Evolutionary conservation across 1,284 basidiomycete genomes (phyloP), one percentile per base, ranked within the genome.

Genomic region (Coniferiporia sulphurascens): DNA sequence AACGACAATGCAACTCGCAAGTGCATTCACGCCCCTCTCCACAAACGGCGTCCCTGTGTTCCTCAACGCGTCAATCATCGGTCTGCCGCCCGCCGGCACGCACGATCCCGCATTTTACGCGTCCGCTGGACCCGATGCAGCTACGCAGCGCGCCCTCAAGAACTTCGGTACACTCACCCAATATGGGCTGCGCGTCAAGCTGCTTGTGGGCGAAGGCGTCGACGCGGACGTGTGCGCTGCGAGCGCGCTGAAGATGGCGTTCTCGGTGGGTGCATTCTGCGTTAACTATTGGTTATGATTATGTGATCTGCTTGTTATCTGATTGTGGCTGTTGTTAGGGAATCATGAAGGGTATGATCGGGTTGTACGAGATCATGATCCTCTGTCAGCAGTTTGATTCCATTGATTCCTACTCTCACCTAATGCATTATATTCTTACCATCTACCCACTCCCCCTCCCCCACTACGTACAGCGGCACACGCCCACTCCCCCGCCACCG

Each of bases 61-160:
- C 52, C 46, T 65, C 19, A 63, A 65, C 43, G 64, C 53, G 10
- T 55, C 53, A 17, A 65, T 65, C 45, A 62, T 65, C 32, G 64
- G 64, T 13, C 64, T 64, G 15, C 64, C 64, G 32, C 64, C 64
- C 13, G 41, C 35, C 15, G 55, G 34, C 13, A 60, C 50, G 8
- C 64, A 65, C 45, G 45, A 61, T 21, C 64, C 64, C 3, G 52
- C 59, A 17, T 56, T 65, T 49, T 65, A 65, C 45, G 61, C 60
- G 6, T 64, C 63, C 27, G 59, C 62, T 15, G 32, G 8, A 19
- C 35, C 8, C 9, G 19, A 17, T 13, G 22, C 34, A 27, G 12
- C 21, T 6, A 13, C 53, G n/a, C 50, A 48, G 15, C 43, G 48
- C 22, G 57, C 22, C 34, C 38, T 17, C 22, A n/a, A 27, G 15